A percentile compares a stretch with the other conserved stretches of the same genome.
phyloP scores from a whole-genome alignment of 345 rosid genomes.

The Noccaea bulbosa region DNA sequence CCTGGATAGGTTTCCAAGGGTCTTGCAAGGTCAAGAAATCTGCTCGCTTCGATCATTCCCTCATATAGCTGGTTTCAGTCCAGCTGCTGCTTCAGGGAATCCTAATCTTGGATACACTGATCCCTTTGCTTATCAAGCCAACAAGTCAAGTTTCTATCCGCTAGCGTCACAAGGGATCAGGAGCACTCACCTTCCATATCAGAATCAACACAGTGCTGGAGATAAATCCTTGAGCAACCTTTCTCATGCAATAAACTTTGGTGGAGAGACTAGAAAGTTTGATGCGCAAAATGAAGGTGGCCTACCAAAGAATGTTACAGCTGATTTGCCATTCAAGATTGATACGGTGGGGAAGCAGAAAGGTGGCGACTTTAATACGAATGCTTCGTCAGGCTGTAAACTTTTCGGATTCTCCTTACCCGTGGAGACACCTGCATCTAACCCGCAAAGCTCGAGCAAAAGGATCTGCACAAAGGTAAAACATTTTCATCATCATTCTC shows the following conservation, averaged over 20 bases:
- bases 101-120: constrained; percentile 50
- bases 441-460: constrained; percentile 71
- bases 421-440: constrained; percentile 54
- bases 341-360: constrained; percentile 48
- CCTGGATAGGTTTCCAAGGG: constrained; percentile 71
- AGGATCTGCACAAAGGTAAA: constrained; percentile 92
- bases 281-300: constrained; percentile 48
- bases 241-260: constrained; percentile 24
- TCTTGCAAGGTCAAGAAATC: constrained; percentile 99
- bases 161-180: constrained; percentile 57
- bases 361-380: constrained; percentile 45
- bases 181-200: constrained; percentile 56
- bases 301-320: constrained; percentile 45
- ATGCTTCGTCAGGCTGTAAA: constrained; percentile 61
- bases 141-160: constrained; percentile 54
- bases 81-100: constrained; percentile 59
- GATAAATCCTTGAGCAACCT: constrained; percentile 41
- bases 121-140: constrained; percentile 55
- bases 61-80: constrained; percentile 56
- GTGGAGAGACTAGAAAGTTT: constrained; percentile 50
- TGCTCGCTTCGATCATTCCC: constrained; percentile 64
- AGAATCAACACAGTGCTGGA: constrained; percentile 51
- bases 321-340: constrained; percentile 48
- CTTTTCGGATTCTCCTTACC: constrained; percentile 83
- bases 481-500: constrained; percentile 17